Percentiles rank a stretch among this genome's conserved stretches.
These are phyloP conservation scores for Cladosporium sp. DNA, from an alignment of 2,329 filamentous ascomycete genomes.

Conservation along the genomic window DNA sequence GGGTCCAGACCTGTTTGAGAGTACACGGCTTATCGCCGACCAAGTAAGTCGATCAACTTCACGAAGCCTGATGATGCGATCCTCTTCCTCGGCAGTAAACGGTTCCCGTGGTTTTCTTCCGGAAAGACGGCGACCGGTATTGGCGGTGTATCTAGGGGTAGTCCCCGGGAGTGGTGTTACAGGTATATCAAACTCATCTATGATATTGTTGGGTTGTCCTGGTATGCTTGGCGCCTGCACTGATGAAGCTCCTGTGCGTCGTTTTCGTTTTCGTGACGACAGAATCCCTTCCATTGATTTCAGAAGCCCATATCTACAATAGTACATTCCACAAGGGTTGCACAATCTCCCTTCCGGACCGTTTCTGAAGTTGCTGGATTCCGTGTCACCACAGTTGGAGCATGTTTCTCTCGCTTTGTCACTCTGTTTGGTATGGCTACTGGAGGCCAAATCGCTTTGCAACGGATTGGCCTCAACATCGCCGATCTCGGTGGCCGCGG, in stretches of 20 bases:
- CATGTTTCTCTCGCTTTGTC: conserved; percentile 17
- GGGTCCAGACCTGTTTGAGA: conserved; percentile 27
- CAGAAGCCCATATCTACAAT: conserved; percentile 26
- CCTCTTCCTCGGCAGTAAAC: conserved; percentile 25
- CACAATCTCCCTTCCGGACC: conserved; percentile 29
- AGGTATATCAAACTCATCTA: conserved; percentile 5
- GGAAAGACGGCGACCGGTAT: conserved; percentile 17
- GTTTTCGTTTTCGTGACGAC: background rate
- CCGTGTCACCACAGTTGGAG: conserved; percentile 25
- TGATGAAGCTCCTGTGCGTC: background rate
- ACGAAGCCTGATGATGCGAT: conserved; percentile 36
- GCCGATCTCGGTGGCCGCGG: background rate
- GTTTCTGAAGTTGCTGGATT: conserved; percentile 21
- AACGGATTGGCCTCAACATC: conserved; percentile 3
- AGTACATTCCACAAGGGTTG: conserved; percentile 28
- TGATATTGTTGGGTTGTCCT: background rate
- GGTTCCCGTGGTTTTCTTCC: background rate
- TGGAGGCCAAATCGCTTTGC: background rate
- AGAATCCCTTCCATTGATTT: conserved; percentile 20
- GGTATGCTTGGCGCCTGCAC: background rate
- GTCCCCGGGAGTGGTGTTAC: background rate
- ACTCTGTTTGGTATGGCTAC: background rate
- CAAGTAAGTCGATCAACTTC: conserved; percentile 35
- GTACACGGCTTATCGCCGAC: conserved; percentile 30
- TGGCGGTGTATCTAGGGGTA: conserved; percentile 15